phyloP scores from a whole-genome alignment of 306 rosid species.

The Acmispon strigosus region DNA sequence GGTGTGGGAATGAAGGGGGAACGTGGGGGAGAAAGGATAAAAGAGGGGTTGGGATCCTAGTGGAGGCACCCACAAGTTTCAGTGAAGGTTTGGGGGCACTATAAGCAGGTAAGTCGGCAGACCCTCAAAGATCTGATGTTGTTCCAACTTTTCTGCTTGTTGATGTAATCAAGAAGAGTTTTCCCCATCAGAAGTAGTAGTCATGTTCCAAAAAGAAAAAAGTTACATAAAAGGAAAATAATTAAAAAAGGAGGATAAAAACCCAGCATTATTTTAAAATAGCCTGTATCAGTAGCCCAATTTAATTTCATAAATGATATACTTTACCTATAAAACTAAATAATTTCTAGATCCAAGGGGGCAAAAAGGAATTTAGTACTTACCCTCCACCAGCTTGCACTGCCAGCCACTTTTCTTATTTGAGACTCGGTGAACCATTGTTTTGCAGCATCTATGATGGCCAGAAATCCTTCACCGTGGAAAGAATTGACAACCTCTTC shows the following conservation, averaged over 20 bases:
- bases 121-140: not conserved
- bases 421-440: constrained; percentile 60
- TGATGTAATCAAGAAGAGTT: not conserved
- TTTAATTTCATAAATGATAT: not conserved
- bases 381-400: constrained; percentile 88
- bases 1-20: not conserved
- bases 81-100: not conserved
- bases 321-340: not conserved
- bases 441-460: constrained; percentile 65
- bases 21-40: not conserved
- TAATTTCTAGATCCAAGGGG: not conserved
- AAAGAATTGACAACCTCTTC: constrained; percentile 64
- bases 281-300: not conserved
- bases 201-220: not conserved
- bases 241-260: not conserved
- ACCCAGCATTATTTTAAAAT: not conserved
- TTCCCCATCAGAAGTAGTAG: not conserved
- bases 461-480: constrained; percentile 58
- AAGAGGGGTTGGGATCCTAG: not conserved
- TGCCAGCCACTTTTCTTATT: constrained; percentile 56
- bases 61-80: not conserved
- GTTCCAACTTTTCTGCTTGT: not conserved
- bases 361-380: constrained; percentile 26
- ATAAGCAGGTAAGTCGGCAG: not conserved
- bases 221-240: not conserved